A percentile compares a stretch with the other conserved stretches of the same genome.
These are phyloP conservation scores for Mycena sanguinolenta DNA, from an alignment of 768 basidiomycete genomes.

Conservation along the genomic window DNA sequence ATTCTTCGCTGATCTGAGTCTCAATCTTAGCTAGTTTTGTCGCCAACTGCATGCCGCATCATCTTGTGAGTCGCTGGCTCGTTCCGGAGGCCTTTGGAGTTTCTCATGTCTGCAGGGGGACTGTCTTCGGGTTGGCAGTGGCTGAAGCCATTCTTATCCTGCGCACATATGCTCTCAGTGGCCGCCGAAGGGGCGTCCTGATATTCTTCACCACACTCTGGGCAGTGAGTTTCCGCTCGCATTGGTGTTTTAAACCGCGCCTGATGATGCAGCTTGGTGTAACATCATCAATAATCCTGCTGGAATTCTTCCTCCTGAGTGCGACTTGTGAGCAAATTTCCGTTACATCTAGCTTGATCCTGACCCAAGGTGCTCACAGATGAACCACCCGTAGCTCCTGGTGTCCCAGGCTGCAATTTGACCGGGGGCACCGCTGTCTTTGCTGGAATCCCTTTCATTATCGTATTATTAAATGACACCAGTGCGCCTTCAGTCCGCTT, in stretches of 20 bases:
- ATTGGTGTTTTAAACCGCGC: not conserved
- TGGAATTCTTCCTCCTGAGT: constrained; percentile 19
- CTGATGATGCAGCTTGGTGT: constrained; percentile 10
- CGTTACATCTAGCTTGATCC: not conserved
- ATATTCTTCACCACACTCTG: constrained; percentile 26
- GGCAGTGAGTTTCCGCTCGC: constrained; percentile 18
- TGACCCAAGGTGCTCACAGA: not conserved
- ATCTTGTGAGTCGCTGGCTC: constrained; percentile 19
- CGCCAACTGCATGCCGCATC: constrained; percentile 25
- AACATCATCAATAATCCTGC: constrained; percentile 16
- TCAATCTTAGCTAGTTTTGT: constrained; percentile 24
- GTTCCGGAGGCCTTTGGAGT: not conserved
- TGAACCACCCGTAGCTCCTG: constrained; percentile 24
- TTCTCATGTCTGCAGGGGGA: constrained; percentile 17
- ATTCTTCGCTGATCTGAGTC: constrained; percentile 3
- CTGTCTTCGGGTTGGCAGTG: constrained; percentile 30
- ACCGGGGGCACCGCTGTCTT: constrained; percentile 24
- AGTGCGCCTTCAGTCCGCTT: not conserved
- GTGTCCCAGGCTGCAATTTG: constrained; percentile 29
- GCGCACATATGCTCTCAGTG: constrained; percentile 33
- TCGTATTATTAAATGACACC: constrained; percentile 34
- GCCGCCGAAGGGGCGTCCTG: constrained; percentile 20
- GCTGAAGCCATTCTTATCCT: constrained; percentile 34
- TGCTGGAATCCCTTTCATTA: constrained; percentile 14
- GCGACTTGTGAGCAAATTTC: constrained; percentile 22